Evolutionary conservation across 2,329 filamentous ascomycete species (phyloP), one percentile per base, ranked within the genome.

Genomic region (Aotearoamyces nothofagi): DNA sequence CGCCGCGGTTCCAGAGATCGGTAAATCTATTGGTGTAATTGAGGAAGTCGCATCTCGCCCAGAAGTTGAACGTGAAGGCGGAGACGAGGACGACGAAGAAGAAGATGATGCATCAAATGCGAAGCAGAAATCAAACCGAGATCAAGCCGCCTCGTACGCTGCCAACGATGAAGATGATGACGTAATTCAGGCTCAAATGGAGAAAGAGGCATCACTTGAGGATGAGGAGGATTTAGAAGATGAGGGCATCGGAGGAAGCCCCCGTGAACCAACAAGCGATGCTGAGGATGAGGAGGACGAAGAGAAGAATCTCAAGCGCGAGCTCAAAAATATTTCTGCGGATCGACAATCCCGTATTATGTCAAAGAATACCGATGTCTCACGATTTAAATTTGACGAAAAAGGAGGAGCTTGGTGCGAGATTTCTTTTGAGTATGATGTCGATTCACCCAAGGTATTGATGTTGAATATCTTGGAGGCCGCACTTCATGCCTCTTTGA

Each of bases 121-220:
- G 41, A 92, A 83, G 56, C 66, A 74, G 45, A 71, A 68, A 43
- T 70, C 73, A 25, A 90, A 92, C 50, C 75, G 80, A 22, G 62
- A 67, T 29, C 80, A 93, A 53, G 80, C 78, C 16, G 75, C 87
- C 3, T 90, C 83, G 9, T 96, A 94, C 42, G 87, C 83, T 22
- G 81, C 77, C 17, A 92, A 92, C 26, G 90, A 96, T 47, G 86
- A 93, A 4, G 87, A 87, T 4, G 90, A 96, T 46, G 69, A 82
- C 40, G 74, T 67, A 19, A 72, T 92, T 31, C 74, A 78, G 42
- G 59, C 61, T 29, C 63, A 67, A 33, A 66, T 77, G 45, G 66
- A 69, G 32, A 61, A 59, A 17, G 71, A 75, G 29, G 63, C 60
- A 3, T 61, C 63, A 3, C 54, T 60, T 13, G 69, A 71, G 12